A percentile compares a stretch with the other conserved stretches of the same genome.
Evolutionary conservation across 768 basidiomycete genomes (phyloP).

Genomic region (Auriculariales sp.): DNA sequence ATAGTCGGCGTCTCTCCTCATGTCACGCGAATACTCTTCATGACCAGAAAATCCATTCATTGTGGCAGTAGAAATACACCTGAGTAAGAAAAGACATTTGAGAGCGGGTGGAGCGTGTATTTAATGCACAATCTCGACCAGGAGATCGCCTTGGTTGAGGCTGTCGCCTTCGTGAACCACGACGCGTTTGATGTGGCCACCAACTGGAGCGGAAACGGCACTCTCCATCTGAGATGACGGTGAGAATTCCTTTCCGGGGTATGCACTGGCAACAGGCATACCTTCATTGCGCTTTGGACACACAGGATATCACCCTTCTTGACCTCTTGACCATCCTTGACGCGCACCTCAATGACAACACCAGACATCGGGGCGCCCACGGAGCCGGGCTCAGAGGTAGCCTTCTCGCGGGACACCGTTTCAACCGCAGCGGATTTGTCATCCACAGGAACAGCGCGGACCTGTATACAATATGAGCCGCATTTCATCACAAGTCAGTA

Average conservation of each 20-base stretch:
- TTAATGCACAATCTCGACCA: conserved; percentile 72
- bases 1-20: background rate
- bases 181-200: conserved; percentile 90
- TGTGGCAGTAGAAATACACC: background rate
- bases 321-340: conserved; percentile 95
- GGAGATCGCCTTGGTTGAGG: conserved; percentile 85
- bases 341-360: conserved; percentile 94
- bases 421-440: conserved; percentile 97
- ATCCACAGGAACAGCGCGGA: conserved; percentile 89
- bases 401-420: conserved; percentile 87
- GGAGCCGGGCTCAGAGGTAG: conserved; percentile 86
- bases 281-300: conserved; percentile 97
- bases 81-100: background rate
- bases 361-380: conserved; percentile 97
- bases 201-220: conserved; percentile 89
- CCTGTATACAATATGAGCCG: conserved; percentile 26
- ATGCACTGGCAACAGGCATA: conserved; percentile 18
- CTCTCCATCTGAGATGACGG: conserved; percentile 74
- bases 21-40: background rate
- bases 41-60: background rate
- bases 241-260: conserved; percentile 5
- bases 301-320: conserved; percentile 96
- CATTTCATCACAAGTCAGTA: conserved; percentile 6
- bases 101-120: too few species aligned
- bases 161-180: conserved; percentile 88